These are phyloP conservation scores for Russula foetens DNA, from an alignment of 768 basidiomycete genomes.

Conservation along the genomic window DNA sequence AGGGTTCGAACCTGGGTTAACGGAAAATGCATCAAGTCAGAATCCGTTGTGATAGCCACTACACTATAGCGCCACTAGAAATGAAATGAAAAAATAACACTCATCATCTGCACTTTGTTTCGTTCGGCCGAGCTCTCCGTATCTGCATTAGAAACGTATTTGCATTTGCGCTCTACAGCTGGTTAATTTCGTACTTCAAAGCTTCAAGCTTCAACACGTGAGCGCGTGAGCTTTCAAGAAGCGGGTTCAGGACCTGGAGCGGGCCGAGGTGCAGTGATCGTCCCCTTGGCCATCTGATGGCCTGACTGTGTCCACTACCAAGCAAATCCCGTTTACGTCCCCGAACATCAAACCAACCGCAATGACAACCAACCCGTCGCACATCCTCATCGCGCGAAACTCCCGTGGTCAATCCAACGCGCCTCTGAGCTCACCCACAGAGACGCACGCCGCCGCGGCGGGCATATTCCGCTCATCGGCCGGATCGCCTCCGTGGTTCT, in stretches of 20 bases:
- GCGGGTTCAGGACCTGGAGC: not conserved
- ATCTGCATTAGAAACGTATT: too few species aligned
- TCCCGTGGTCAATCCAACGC: conserved; percentile 72
- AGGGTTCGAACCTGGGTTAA: conserved; percentile 42
- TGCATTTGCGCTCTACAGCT: too few species aligned
- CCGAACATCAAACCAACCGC: not conserved
- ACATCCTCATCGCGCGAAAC: conserved; percentile 83
- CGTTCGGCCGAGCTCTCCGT: too few species aligned
- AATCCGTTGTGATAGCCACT: conserved; percentile 38
- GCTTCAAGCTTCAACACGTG: too few species aligned
- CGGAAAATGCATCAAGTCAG: conserved; percentile 29
- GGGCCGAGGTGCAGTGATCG: not conserved
- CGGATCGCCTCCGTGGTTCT: conserved; percentile 70
- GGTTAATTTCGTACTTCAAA: too few species aligned
- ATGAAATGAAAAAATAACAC: not conserved
- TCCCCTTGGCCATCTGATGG: too few species aligned
- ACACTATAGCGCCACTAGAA: conserved; percentile 30
- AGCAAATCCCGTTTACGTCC: not conserved
- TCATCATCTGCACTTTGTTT: not conserved
- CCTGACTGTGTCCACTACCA: not conserved
- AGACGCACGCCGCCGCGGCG: conserved; percentile 81
- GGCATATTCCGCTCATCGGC: conserved; percentile 72
- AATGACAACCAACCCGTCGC: conserved; percentile 73
- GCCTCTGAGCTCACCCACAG: conserved; percentile 74
- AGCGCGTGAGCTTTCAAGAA: too few species aligned